Evolutionary conservation across 306 rosid species (phyloP), one percentile per base, ranked within the genome.

Genomic region (Inga oerstediana): DNA sequence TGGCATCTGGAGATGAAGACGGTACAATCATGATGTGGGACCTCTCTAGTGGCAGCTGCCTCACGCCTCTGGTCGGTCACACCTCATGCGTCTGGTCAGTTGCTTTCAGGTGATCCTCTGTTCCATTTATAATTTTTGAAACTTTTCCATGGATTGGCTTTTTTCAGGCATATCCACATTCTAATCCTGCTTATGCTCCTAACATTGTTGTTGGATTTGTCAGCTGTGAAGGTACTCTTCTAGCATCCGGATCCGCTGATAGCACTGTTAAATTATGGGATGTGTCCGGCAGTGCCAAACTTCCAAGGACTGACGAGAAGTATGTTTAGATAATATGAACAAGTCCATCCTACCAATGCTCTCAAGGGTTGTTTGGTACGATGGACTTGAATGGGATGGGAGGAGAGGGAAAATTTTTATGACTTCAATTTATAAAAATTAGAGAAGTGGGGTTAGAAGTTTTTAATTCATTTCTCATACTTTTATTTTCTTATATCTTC

Each of bases 1-100:
- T 94, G 97, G 98, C 99, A 66, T 97, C 98, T 41, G 97, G 97
- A 59, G 97, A 94, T 78, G 99, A 97, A 89, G 99, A 97, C 11
- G 99, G 99, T 10, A 84, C 94, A 41, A 92, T 97, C 79, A 94
- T 97, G 98, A 94, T 90, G 97, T 92, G 99, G 99, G 98, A 97
- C 82, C 97, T 97, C 68, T 97, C 98, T 54, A 92, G 89, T 22
- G 98, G 99, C 32, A 92, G 93, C 56, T 94, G 95, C 81, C 90
- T 97, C 76, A 88, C 91, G 7, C 97, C 98, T 77, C 87, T 97
- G 89, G 88, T 87, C 58, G 97, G 97, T 56, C 99, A 97, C 89
- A 87, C 97, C n/a, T 90, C 97, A 2, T 91, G 98, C 35, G 93
- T 97, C 35, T 97, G 99, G 99, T 87, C 97, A 12, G 92, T 94